These are phyloP conservation scores for Talaromyces pinophilus DNA, from an alignment of 2,329 filamentous ascomycete genomes.

Conservation along the genomic window DNA sequence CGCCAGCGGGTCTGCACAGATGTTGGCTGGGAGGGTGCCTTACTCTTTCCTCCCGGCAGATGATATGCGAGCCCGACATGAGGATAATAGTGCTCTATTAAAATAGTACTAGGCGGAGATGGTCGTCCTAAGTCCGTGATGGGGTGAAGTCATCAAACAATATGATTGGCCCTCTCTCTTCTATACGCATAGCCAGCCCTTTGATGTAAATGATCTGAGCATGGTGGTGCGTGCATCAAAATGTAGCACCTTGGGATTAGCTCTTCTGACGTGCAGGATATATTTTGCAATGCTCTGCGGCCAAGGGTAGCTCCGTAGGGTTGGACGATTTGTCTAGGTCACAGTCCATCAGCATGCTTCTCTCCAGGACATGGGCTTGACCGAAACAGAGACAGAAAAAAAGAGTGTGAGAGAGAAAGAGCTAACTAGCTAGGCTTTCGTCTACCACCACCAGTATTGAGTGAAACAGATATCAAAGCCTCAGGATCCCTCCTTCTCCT, in stretches of 20 bases:
- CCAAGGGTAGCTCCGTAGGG: conserved; percentile 25
- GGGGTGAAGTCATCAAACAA: conserved; percentile 7
- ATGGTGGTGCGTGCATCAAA: conserved; percentile 20
- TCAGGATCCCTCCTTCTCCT: conserved; percentile 11
- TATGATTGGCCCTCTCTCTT: conserved; percentile 7
- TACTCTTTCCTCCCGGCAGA: conserved; percentile 23
- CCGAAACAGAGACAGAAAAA: background rate
- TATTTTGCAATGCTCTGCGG: conserved; percentile 16
- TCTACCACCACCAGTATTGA: conserved; percentile 7
- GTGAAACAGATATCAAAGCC: conserved; percentile 32
- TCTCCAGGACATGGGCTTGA: conserved; percentile 22
- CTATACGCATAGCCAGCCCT: conserved; percentile 9
- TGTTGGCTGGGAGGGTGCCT: conserved; percentile 3
- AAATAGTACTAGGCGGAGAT: background rate
- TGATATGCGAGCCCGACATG: conserved; percentile 16
- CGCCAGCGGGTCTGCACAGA: conserved; percentile 18
- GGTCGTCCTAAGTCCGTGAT: background rate
- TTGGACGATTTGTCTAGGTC: conserved; percentile 29
- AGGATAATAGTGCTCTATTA: conserved; percentile 25
- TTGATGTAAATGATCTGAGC: conserved; percentile 14
- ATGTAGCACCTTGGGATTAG: conserved; percentile 18
- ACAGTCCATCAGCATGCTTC: conserved; percentile 22
- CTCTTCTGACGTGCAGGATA: conserved; percentile 29
- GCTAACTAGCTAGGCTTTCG: conserved; percentile 17
- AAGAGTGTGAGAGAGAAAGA: background rate